A percentile compares a stretch with the other conserved stretches of the same genome.
These are phyloP conservation scores for Sclerotinia nivalis DNA, from an alignment of 2,329 filamentous ascomycete species.

Conservation along the genomic window DNA sequence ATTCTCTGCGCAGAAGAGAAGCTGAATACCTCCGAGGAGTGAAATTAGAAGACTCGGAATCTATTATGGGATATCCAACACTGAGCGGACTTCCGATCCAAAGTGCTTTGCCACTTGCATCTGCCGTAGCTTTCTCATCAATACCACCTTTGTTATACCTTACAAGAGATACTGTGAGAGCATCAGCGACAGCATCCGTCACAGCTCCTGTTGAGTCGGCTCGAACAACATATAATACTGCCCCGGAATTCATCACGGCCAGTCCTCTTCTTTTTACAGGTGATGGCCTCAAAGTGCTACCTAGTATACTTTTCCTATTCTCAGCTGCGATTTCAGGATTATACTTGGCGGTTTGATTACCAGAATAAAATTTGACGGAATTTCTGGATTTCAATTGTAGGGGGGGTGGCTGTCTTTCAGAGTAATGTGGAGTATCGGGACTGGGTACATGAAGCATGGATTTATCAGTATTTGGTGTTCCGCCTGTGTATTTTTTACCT, in stretches of 20 bases:
- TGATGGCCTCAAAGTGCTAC: not conserved
- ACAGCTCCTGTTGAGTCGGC: slow-evolving; percentile 6
- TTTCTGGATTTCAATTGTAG: slow-evolving; percentile 12
- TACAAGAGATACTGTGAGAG: slow-evolving; percentile 15
- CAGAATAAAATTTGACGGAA: not conserved
- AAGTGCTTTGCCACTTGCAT: slow-evolving; percentile 26
- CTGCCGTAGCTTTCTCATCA: slow-evolving; percentile 8
- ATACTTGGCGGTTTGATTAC: slow-evolving; percentile 12
- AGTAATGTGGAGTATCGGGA: not conserved
- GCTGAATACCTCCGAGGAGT: slow-evolving; percentile 34
- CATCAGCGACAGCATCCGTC: slow-evolving; percentile 11
- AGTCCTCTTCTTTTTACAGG: slow-evolving; percentile 21
- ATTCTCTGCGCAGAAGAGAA: slow-evolving; percentile 38
- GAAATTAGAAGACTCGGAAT: slow-evolving; percentile 30
- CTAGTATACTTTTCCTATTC: not conserved
- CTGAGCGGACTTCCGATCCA: slow-evolving; percentile 29
- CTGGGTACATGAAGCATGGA: not conserved
- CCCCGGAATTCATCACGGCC: slow-evolving; percentile 9
- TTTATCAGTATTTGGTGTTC: not conserved
- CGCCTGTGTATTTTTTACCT: not conserved
- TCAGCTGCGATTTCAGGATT: not conserved
- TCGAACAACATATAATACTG: slow-evolving; percentile 4
- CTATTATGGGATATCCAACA: slow-evolving; percentile 30
- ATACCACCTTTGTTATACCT: slow-evolving; percentile 18
- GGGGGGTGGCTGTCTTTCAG: not conserved